These are phyloP conservation scores for Lithohypha guttulata DNA, from an alignment of 2,329 filamentous ascomycete genomes.

Conservation along the genomic window DNA sequence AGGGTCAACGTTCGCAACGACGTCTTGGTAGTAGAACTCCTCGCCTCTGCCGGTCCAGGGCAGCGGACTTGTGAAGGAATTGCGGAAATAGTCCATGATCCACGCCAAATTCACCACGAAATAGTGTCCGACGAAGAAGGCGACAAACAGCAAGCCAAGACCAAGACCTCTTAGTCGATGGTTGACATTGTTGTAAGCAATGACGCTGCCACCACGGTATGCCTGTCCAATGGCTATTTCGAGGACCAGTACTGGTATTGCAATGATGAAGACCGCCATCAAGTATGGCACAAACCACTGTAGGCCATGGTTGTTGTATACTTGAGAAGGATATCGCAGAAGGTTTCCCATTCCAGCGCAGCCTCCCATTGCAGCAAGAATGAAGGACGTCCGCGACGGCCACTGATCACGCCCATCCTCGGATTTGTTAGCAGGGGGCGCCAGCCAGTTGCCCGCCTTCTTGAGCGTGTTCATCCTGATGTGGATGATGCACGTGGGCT, in stretches of 20 bases:
- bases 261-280: slow-evolving; percentile 44
- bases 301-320: slow-evolving; percentile 50
- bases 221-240: slow-evolving; percentile 45
- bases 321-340: slow-evolving; percentile 45
- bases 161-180: slow-evolving; percentile 44
- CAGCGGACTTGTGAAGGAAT: slow-evolving; percentile 44
- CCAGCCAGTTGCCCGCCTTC: slow-evolving; percentile 23
- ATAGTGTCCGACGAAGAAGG: slow-evolving; percentile 46
- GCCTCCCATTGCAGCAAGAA: slow-evolving; percentile 47
- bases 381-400: slow-evolving; percentile 42
- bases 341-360: slow-evolving; percentile 47
- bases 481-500: no score
- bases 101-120: slow-evolving; percentile 48
- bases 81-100: slow-evolving; percentile 50
- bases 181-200: slow-evolving; percentile 46
- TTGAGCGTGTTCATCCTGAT: no score
- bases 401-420: slow-evolving; percentile 41
- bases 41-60: slow-evolving; percentile 43
- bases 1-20: slow-evolving; percentile 39
- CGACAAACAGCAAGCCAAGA: slow-evolving; percentile 42
- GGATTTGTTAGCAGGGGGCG: slow-evolving; percentile 23
- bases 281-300: slow-evolving; percentile 53
- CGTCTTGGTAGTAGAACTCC: slow-evolving; percentile 43
- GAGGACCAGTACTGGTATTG: slow-evolving; percentile 46
- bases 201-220: slow-evolving; percentile 45